A percentile compares a stretch with the other conserved stretches of the same genome.
Evolutionary conservation across 2,329 filamentous ascomycete species (phyloP).

Genomic region (Ilyonectria robusta): DNA sequence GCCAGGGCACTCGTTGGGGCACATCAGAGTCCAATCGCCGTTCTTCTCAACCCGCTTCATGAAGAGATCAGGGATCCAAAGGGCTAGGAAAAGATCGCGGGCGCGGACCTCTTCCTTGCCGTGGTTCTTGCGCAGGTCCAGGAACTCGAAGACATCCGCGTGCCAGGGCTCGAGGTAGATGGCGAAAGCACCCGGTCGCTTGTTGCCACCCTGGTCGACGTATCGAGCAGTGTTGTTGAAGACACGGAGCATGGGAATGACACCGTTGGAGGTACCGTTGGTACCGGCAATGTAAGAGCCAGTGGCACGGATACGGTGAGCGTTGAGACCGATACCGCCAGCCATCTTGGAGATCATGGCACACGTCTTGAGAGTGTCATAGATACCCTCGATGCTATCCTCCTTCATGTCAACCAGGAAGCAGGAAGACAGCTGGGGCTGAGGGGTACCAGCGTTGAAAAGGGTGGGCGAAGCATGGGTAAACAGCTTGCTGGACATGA

Average conservation of each 20-base stretch:
- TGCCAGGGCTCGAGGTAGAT: constrained; percentile 99
- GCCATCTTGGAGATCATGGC: constrained; percentile 99
- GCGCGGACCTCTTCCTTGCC: constrained; percentile 98
- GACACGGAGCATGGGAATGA: constrained; percentile 97
- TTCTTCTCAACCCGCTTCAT: constrained; percentile 99
- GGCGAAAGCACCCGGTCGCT: constrained; percentile 97
- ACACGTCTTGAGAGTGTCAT: constrained; percentile 98
- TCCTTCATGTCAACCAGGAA: constrained; percentile 99
- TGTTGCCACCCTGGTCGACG: constrained; percentile 99
- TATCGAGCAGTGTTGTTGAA: constrained; percentile 99
- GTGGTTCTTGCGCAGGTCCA: constrained; percentile 99
- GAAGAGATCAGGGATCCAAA: constrained; percentile 99
- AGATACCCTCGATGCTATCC: constrained; percentile 99
- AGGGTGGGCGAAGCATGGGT: constrained; percentile 98
- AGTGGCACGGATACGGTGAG: constrained; percentile 96
- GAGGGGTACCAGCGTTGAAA: constrained; percentile 97
- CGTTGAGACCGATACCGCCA: constrained; percentile 96
- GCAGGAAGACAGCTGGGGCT: constrained; percentile 95
- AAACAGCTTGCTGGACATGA: constrained; percentile 99
- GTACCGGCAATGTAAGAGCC: constrained; percentile 98
- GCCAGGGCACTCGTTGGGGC: constrained; percentile 95
- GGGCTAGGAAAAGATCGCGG: constrained; percentile 95
- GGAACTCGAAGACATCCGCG: constrained; percentile 96
- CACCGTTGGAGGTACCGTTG: constrained; percentile 97
- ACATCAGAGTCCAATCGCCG: constrained; percentile 97